Percentiles rank a stretch among this genome's conserved stretches.
Conservation (phyloP, 2,329 filamentous ascomycete genomes). For the Colletotrichum karsti region DNA sequence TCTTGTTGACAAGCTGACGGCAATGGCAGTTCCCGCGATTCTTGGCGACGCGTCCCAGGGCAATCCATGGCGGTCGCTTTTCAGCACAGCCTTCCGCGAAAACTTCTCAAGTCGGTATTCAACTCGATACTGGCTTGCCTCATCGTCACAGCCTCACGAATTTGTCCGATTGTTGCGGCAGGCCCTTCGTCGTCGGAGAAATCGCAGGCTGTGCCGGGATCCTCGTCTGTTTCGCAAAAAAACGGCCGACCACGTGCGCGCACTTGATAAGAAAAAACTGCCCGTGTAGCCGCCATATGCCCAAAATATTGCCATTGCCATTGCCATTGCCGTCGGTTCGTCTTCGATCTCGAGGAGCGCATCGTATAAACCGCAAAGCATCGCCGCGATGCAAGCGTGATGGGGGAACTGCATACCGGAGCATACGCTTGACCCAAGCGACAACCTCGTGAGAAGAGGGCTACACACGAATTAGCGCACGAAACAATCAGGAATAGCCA, state of each 20-base stretch:
- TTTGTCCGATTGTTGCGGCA: background rate
- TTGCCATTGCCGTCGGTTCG: background rate
- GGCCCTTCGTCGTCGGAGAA: background rate
- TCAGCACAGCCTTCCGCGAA: background rate
- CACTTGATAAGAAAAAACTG: background rate
- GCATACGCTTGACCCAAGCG: slow-evolving; percentile 98
- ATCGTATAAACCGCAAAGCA: background rate
- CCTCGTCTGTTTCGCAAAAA: background rate
- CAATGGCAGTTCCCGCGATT: slow-evolving; percentile 1
- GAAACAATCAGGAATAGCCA: background rate
- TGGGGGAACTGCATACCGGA: slow-evolving; percentile 67
- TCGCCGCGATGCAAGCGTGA: background rate
- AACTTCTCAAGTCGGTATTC: background rate
- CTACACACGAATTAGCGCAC: slow-evolving; percentile 12
- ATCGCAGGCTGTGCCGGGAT: background rate
- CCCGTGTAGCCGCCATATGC: background rate
- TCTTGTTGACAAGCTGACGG: background rate
- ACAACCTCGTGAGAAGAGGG: slow-evolving; percentile 89
- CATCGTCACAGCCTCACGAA: background rate
- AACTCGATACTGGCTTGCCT: background rate
- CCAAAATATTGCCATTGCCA: no score
- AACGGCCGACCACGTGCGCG: background rate
- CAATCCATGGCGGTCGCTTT: background rate
- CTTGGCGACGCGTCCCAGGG: background rate
- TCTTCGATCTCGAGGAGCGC: slow-evolving; percentile 4